These are phyloP conservation scores for Teratosphaeria nubilosa DNA, from an alignment of 2,329 filamentous ascomycete species.

Conservation along the genomic window DNA sequence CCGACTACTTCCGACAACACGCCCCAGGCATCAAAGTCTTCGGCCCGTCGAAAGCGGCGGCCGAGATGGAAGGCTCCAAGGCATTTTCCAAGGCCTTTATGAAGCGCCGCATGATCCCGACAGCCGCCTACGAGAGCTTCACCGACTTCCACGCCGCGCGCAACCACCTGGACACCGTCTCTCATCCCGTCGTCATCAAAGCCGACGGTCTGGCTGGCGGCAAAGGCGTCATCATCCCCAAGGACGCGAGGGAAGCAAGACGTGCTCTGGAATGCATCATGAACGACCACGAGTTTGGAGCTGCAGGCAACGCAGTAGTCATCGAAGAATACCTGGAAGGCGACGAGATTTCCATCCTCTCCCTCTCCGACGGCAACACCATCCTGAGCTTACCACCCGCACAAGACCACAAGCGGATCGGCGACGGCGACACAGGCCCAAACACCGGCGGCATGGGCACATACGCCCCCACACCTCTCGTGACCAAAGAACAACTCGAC, in stretches of 20 bases:
- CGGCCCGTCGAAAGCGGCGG: conserved; percentile 74
- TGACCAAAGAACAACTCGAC: conserved; percentile 54
- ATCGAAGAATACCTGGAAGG: conserved; percentile 90
- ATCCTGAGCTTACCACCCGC: conserved; percentile 78
- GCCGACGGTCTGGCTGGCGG: conserved; percentile 84
- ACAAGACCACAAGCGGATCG: conserved; percentile 93
- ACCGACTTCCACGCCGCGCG: conserved; percentile 22
- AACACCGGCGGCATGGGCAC: conserved; percentile 98
- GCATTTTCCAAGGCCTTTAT: conserved; percentile 98
- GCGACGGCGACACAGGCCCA: conserved; percentile 78
- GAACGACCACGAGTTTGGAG: conserved; percentile 75
- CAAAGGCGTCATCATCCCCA: conserved; percentile 88
- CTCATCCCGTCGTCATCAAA: conserved; percentile 81
- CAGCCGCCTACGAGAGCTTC: conserved; percentile 85
- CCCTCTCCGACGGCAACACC: conserved; percentile 80
- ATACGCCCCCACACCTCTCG: conserved; percentile 62
- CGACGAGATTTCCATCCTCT: conserved; percentile 84
- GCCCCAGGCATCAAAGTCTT: conserved; percentile 59
- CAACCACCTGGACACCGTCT: conserved; percentile 61
- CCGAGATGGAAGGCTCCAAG: conserved; percentile 90
- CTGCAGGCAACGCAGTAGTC: conserved; percentile 80
- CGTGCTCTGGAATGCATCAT: conserved; percentile 80
- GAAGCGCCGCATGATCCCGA: conserved; percentile 81
- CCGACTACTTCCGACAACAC: conserved; percentile 60
- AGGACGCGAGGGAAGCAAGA: conserved; percentile 71